Base-by-base conservation (phyloP, 345 rosid species). In the Chamaenerion angustifolium region DNA sequence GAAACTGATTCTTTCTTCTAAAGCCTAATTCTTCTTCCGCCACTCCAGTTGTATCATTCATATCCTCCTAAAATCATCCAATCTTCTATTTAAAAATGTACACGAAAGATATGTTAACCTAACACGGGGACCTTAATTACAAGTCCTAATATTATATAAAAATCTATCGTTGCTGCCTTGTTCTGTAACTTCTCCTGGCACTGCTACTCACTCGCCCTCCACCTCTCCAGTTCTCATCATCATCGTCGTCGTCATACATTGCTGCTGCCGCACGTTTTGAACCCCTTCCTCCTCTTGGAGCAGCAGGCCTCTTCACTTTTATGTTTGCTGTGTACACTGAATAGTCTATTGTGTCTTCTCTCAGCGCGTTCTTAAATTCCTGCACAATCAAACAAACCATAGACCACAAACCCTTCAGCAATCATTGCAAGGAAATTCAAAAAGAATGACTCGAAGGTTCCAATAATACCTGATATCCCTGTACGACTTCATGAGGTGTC, bases 351-450 rank as follows among this genome's bases (percentile, higher is more conserved):
- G 95, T 72, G 61, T 88, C 96, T 64, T 93, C 99, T 69, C 73
- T 77, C 75, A 88, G 68, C 0, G 96, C 95, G 40, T 65, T 79
- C 65, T 93, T 93, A 40, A 79, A 88, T 63, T 93, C 95, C 96
- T 93, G 80, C 44, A 10, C 42, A 48, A 41, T 0, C 18, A 63
- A 23, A 56, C 13, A 60, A 41, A 44, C 23, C 46, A 0, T 16
- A 27, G 8, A 15, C 45, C n/a, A 43, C 37, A 45, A 4, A 48
- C 14, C n/a, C 11, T n/a, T 25, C 18, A 17, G 25, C 12, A 43
- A 6, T 11, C 4, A 2, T 2, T 11, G 3, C 2, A 2, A 21
- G 25, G 25, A 21, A 21, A 21, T 21, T 21, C 2, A 4, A 21
- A 21, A 21, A 2, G 25, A 21, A 2, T 31, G 8, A 31, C n/a